Base-by-base conservation (phyloP, 208 protist species). In the Acanthamoeba divionensis region DNA sequence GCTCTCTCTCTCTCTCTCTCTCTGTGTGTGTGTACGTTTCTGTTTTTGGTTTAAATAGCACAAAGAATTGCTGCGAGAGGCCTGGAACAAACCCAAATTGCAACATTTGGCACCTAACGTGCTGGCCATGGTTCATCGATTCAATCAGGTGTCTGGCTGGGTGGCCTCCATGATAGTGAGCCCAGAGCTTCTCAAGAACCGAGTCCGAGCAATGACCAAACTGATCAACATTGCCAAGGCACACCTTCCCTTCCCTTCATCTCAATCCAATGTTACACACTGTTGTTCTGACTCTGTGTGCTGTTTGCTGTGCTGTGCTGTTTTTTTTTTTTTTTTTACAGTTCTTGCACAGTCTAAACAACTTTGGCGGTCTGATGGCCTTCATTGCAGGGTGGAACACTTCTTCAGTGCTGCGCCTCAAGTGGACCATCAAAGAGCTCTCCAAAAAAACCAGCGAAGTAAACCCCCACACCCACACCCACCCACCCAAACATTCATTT, bases 141-240 rank as follows among this genome's bases (percentile, higher is more conserved):
- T 89, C 80, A 89, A 89, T 45, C 38, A 45, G 24, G 60, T 89
- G 29, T 73, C 57, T 18, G 41, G 44, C 60, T 89, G 80, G 80
- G 80, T 71, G 31, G 33, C 80, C 18, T 57, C 26, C 57, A 55
- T 48, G 36, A 54, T 89, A 38, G 60, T 89, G 45, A 44, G 57
- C 38, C 60, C 57, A 2, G 60, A 71, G 80, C 29, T 57, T 15
- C 52, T 89, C 38, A 24, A 41, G 0, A 89, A 71, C 44, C 80
- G 80, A n/a, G 44, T 52, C 3, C 52, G 60, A n/a, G 57, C 71
- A 45, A 45, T 89, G 18, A 44, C 18, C 52, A 62, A 55, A 48
- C 38, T 91, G 52, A 36, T 91, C 38, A 67, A 73, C 29, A 69
- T 91, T 10, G 88, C 88, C 54, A 57, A 85, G 75, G 75, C 13